Evolutionary conservation across 768 basidiomycete species (phyloP).

Genomic region (Porpolomopsis calyptriformis): DNA sequence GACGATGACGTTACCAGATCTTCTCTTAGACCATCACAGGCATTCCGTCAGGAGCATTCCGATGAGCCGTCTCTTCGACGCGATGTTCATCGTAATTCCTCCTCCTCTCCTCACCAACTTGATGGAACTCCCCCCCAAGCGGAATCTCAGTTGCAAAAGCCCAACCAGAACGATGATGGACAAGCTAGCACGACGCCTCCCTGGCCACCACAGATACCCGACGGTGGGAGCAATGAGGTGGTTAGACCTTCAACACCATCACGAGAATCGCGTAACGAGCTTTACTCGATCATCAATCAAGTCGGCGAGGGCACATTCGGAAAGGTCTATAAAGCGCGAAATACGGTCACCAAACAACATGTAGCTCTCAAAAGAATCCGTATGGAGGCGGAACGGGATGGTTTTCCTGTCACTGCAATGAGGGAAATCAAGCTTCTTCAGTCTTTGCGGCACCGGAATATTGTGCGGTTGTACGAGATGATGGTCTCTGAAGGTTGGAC

Average conservation of each 20-base stretch:
- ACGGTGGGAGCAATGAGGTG: slow-evolving; percentile 8
- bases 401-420: slow-evolving; percentile 98
- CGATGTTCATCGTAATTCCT: background rate
- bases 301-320: slow-evolving; percentile 99
- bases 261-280: slow-evolving; percentile 29
- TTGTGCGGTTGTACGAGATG: slow-evolving; percentile 91
- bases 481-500: slow-evolving; percentile 89
- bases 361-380: slow-evolving; percentile 95
- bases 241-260: slow-evolving; percentile 11
- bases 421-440: slow-evolving; percentile 97
- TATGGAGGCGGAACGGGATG: slow-evolving; percentile 96
- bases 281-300: slow-evolving; percentile 83
- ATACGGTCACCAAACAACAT: slow-evolving; percentile 59
- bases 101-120: background rate
- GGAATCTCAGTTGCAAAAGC: background rate
- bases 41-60: background rate
- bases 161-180: background rate
- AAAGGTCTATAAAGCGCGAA: slow-evolving; percentile 92
- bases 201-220: slow-evolving; percentile 6
- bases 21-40: background rate
- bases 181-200: slow-evolving; percentile 1
- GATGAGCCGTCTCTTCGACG: background rate
- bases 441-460: slow-evolving; percentile 78
- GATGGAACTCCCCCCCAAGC: background rate
- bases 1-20: background rate